These are phyloP conservation scores for Cotoneaster glaucophyllus DNA, from an alignment of 306 rosid species.

Conservation along the genomic window DNA sequence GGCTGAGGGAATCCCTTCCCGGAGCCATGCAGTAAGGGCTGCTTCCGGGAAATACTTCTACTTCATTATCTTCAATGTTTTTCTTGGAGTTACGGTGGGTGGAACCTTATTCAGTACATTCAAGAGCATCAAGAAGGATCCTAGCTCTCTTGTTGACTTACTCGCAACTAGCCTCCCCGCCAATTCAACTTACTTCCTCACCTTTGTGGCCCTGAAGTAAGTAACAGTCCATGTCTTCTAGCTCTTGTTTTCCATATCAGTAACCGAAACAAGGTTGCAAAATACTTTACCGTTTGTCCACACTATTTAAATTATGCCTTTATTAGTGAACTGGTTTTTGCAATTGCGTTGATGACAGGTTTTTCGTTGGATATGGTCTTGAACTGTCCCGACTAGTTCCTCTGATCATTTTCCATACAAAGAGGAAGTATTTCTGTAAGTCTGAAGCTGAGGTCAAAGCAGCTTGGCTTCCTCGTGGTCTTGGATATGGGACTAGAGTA, in stretches of 20 bases:
- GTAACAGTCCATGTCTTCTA: constrained; percentile 15
- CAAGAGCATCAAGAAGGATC: constrained; percentile 39
- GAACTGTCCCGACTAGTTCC: constrained; percentile 84
- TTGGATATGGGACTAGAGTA: constrained; percentile 70
- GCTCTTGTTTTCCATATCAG: not conserved
- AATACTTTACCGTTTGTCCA: not conserved
- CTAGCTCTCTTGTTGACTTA: constrained; percentile 22
- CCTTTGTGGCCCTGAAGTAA: constrained; percentile 90
- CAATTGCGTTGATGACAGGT: constrained; percentile 36
- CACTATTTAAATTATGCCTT: not conserved
- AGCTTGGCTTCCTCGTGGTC: constrained; percentile 88
- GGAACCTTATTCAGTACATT: constrained; percentile 65
- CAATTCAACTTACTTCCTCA: constrained; percentile 78
- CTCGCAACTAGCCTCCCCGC: constrained; percentile 65
- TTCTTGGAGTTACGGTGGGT: constrained; percentile 72
- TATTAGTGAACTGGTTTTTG: constrained; percentile 4
- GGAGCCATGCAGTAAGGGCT: constrained; percentile 75
- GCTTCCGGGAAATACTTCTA: constrained; percentile 90
- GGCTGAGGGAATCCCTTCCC: constrained; percentile 73
- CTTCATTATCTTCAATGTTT: constrained; percentile 70
- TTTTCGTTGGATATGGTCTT: constrained; percentile 89
- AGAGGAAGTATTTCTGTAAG: constrained; percentile 82
- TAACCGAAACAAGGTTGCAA: not conserved
- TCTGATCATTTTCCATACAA: constrained; percentile 74
- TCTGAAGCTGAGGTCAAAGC: constrained; percentile 78